Base-by-base conservation (phyloP, 495 filamentous ascomycete species). In the Immersiella caudata region DNA sequence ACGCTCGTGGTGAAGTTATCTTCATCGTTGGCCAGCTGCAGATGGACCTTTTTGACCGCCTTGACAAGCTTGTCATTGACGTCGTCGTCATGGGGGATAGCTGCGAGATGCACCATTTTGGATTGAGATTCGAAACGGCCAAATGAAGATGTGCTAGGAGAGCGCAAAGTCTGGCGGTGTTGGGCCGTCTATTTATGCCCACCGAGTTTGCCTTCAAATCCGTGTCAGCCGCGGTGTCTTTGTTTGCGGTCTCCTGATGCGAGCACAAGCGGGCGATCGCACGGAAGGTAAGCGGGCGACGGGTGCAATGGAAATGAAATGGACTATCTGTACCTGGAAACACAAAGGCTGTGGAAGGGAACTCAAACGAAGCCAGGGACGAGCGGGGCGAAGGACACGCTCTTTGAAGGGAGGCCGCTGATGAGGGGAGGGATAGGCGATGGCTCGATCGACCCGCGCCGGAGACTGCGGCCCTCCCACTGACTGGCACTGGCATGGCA, bases 1-100 rank as follows among this genome's bases (percentile, higher is more conserved):
- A 97, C 92, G 70, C 88, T 91, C 35, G 87, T 86, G 35, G 86
- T 89, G 81, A 87, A 89, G 68, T 83, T 82, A 69, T 89, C 88
- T 6, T 84, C 79, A 70, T 86, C 82, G 61, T 84, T 83, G 59
- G 83, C 81, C 9, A 83, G 75, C 60, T 79, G 75, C 0, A 80
- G 70, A 54, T 69, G 76, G 65, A 73, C 77, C 67, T 85, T 85
- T 56, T 85, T 80, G 75, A 88, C 74, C 40, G 74, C 78, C 20
- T 76, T 68, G 59, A 74, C 72, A 36, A 81, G 74, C 26, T 79
- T 73, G 49, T 70, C 52, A 18, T 79, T 70, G 71, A 80, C 72
- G 21, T 83, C 79, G 51, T 77, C 76, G 65, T 88, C 83, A 68
- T 80, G 82, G 8, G 84, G 79, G 65, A 92, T 80, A 63, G 73